Evolutionary conservation across 2,329 filamentous ascomycete species (phyloP).

Genomic region (Westerdykella aurantiaca): DNA sequence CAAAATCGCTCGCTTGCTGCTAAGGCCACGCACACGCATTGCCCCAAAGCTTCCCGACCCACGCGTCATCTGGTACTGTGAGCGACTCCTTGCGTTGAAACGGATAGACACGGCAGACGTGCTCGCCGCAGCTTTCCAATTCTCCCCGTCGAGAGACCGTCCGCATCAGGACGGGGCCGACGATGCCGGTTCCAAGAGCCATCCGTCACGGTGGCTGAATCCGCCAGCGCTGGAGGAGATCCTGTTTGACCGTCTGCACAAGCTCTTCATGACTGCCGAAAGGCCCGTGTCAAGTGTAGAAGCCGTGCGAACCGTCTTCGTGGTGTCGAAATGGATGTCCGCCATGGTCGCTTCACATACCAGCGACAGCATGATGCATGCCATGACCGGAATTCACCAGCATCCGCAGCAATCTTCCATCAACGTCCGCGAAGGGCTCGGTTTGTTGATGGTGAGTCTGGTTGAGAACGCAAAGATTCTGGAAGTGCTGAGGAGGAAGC

Average conservation of each 20-base stretch:
- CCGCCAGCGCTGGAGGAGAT: slow-evolving; percentile 36
- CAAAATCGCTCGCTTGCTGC: slow-evolving; percentile 31
- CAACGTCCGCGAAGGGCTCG: slow-evolving; percentile 58
- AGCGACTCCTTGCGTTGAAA: slow-evolving; percentile 28
- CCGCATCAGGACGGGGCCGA: slow-evolving; percentile 19
- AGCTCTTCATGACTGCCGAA: slow-evolving; percentile 30
- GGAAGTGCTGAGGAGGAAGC: slow-evolving; percentile 48
- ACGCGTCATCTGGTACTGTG: slow-evolving; percentile 30
- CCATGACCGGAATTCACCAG: slow-evolving; percentile 39
- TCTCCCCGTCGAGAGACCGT: slow-evolving; percentile 27
- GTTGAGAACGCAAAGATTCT: slow-evolving; percentile 56
- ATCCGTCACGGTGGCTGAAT: slow-evolving; percentile 24
- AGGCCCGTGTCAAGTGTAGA: slow-evolving; percentile 28
- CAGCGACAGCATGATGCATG: slow-evolving; percentile 37
- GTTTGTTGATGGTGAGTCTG: slow-evolving; percentile 57
- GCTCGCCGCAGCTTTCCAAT: slow-evolving; percentile 27
- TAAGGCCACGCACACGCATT: slow-evolving; percentile 26
- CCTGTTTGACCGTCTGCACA: slow-evolving; percentile 34
- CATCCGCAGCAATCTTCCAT: slow-evolving; percentile 53
- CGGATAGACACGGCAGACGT: slow-evolving; percentile 34
- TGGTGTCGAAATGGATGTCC: slow-evolving; percentile 36
- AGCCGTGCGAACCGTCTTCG: slow-evolving; percentile 24
- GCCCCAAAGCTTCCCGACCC: slow-evolving; percentile 27
- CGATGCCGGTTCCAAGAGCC: slow-evolving; percentile 9
- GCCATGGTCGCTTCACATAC: slow-evolving; percentile 37